Conservation (phyloP, 768 basidiomycete genomes). For the Lepiota brunneoincarnata region DNA sequence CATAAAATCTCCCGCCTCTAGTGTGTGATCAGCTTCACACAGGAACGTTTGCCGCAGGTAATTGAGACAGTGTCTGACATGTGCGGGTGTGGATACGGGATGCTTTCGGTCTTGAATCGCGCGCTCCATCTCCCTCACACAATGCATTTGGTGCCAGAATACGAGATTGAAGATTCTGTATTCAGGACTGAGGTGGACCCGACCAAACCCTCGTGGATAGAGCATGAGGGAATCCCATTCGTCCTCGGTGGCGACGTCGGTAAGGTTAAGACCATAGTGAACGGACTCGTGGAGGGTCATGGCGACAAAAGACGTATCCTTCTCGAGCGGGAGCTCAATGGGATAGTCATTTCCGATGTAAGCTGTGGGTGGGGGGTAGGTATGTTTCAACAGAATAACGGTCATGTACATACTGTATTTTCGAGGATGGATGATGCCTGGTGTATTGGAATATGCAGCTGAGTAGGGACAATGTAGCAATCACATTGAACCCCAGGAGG, state of each 20-base stretch:
- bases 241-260: conserved; percentile 6
- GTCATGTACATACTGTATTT: too few relatives aligned
- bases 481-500: too few relatives aligned
- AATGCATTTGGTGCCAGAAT: conserved; percentile 27
- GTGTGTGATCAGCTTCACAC: conserved; percentile 36
- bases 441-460: too few relatives aligned
- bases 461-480: too few relatives aligned
- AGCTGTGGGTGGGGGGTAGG: too few relatives aligned
- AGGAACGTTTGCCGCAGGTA: conserved; percentile 36
- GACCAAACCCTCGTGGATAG: conserved; percentile 19
- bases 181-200: conserved; percentile 21
- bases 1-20: conserved; percentile 32
- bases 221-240: neutral
- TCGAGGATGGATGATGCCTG: too few relatives aligned
- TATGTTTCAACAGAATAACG: too few relatives aligned
- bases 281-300: conserved; percentile 19
- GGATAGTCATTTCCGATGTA: neutral
- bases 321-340: neutral
- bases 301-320: neutral
- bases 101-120: conserved; percentile 16
- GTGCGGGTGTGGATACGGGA: conserved; percentile 9
- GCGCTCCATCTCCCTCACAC: conserved; percentile 18
- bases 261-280: conserved; percentile 16
- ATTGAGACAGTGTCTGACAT: conserved; percentile 36
- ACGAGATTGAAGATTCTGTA: conserved; percentile 18